Base-by-base conservation (phyloP, 495 filamentous ascomycete genomes). In the Achaetomiella virescens region DNA sequence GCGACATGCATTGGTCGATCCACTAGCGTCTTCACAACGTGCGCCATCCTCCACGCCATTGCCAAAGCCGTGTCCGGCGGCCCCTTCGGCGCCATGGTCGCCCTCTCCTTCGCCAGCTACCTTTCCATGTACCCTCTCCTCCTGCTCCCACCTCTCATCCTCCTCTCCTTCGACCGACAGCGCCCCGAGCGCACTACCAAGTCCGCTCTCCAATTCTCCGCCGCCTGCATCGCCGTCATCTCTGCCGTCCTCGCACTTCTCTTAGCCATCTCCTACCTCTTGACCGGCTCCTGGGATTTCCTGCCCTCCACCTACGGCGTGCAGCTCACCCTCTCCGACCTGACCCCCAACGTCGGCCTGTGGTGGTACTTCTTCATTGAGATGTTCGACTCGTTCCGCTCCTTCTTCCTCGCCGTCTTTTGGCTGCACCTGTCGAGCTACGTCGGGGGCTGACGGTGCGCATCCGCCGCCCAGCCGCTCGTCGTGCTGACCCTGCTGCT, bases 291-390 rank as follows among this genome's bases (percentile, higher is more conserved):
- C 27, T 90, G 86, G 81, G 84, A 91, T 48, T 97, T 97, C 66
- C 71, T 97, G 6, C 73, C 80, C 2, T 88, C 90, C 11, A 96
- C 92, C 1, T 98, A 98, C 66, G 90, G 91, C 52, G 87, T 95
- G 24, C 90, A 92, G 61, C 78, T 98, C 14, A 82, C 93, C 3
- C 83, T 98, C 4, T 91, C 91, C 1, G 95, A 97, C 71, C 76
- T 98, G 41, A 92, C 92, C 0, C 93, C 93, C 21, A 98, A 97
- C 60, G 85, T 95, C 37, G 93, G 93, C 2, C 78, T 98, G 0
- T 98, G 93, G 93, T 98, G 93, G 93, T 98, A 98, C 73, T 98
- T 97, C 72, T 97, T 98, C 73, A 95, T 92, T 62, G 93, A 98
- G 72, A 98, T 98, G 83, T 98, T 98, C 68, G 93, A 98, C 70